A percentile compares a stretch with the other conserved stretches of the same genome.
These are phyloP conservation scores for Colletotrichum truncatum DNA, from an alignment of 2,329 filamentous ascomycete genomes.

Conservation along the genomic window DNA sequence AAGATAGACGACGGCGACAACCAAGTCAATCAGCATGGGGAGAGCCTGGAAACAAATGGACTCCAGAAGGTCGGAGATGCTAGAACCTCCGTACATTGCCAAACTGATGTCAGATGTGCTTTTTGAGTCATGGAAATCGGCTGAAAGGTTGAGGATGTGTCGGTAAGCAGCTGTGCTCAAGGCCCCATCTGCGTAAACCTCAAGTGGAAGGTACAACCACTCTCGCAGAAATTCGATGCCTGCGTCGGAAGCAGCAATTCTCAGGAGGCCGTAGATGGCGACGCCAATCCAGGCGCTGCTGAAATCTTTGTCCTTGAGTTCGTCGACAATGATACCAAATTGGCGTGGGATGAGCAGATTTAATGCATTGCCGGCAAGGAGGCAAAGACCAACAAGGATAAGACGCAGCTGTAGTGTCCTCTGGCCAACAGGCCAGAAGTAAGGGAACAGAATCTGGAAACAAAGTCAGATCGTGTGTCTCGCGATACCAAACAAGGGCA, in stretches of 20 bases:
- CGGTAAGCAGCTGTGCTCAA: constrained; percentile 65
- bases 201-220: constrained; percentile 67
- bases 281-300: constrained; percentile 60
- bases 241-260: constrained; percentile 62
- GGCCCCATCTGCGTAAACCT: constrained; percentile 64
- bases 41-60: constrained; percentile 65
- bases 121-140: constrained; percentile 69
- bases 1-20: constrained; percentile 67
- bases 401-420: constrained; percentile 73
- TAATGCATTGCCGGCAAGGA: constrained; percentile 76
- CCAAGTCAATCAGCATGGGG: constrained; percentile 69
- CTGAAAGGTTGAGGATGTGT: constrained; percentile 68
- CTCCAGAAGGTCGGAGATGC: constrained; percentile 65
- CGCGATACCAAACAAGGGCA: not conserved
- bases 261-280: constrained; percentile 58
- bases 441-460: constrained; percentile 76
- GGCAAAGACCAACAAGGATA: constrained; percentile 71
- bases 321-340: constrained; percentile 81
- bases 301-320: constrained; percentile 51
- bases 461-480: not conserved
- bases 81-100: constrained; percentile 63
- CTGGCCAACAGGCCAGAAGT: constrained; percentile 79
- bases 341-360: constrained; percentile 84
- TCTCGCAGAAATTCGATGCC: constrained; percentile 63
- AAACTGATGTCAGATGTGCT: constrained; percentile 67